phyloP scores from a whole-genome alignment of 495 filamentous ascomycete species.

The Melanomma pulvis-pyrius region DNA sequence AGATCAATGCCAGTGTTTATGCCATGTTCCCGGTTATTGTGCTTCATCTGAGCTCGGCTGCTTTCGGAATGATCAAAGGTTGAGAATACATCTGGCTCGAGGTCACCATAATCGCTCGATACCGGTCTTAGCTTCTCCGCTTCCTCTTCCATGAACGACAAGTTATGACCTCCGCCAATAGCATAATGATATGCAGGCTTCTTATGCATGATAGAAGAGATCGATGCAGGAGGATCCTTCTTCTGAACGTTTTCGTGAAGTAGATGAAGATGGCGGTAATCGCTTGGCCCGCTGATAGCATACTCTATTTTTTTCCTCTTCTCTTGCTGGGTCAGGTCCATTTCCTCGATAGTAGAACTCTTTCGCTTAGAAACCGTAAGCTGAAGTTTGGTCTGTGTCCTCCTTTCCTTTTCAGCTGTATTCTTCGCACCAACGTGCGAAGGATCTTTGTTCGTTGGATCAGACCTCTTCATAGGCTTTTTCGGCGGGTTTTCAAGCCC shows the following conservation, averaged over 20 bases:
- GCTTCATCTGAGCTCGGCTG: background rate
- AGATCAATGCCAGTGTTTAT: background rate
- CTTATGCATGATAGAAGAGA: conserved; percentile 38
- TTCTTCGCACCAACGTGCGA: conserved; percentile 28
- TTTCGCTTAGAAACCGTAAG: conserved; percentile 38
- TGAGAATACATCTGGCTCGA: background rate
- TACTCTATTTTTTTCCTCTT: conserved; percentile 32
- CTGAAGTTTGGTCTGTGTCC: conserved; percentile 33
- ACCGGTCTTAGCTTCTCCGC: background rate
- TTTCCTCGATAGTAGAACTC: conserved; percentile 36
- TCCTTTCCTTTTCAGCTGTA: conserved; percentile 1
- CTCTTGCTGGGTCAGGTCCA: conserved; percentile 44
- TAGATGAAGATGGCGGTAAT: conserved; percentile 42
- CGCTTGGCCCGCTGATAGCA: conserved; percentile 37
- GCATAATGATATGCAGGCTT: conserved; percentile 44
- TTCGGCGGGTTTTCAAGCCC: conserved; percentile 80
- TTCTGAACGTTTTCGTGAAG: conserved; percentile 45
- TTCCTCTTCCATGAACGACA: conserved; percentile 27
- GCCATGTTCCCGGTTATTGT: background rate
- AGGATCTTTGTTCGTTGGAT: conserved; percentile 1
- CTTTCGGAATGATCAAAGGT: background rate
- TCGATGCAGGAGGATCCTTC: conserved; percentile 27
- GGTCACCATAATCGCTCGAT: conserved; percentile 34
- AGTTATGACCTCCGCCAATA: conserved; percentile 41
- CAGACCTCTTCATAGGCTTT: conserved; percentile 45